Evolutionary conservation across 2,329 filamentous ascomycete species (phyloP).

Genomic region (Xylariales sp.): DNA sequence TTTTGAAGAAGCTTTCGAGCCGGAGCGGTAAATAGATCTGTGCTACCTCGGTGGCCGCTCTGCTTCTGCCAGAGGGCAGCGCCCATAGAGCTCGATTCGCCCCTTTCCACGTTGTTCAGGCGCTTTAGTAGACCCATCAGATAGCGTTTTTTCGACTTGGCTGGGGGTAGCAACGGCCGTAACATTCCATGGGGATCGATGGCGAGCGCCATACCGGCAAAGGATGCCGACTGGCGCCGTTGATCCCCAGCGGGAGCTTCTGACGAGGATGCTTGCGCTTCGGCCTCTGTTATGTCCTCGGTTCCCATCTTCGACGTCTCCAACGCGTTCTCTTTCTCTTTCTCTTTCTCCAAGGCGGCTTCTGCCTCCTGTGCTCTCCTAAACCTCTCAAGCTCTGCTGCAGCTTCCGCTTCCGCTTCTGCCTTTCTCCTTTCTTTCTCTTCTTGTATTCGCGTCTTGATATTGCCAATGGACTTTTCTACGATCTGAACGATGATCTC

Average conservation of each 20-base stretch:
- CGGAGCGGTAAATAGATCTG: constrained; percentile 10
- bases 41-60: too few relatives aligned
- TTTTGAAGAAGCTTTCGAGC: constrained; percentile 14
- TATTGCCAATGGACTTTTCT: constrained; percentile 38
- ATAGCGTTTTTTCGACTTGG: constrained; percentile 28
- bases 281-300: constrained; percentile 1
- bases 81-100: constrained; percentile 35
- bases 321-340: neutral
- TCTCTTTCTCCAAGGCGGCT: constrained; percentile 3
- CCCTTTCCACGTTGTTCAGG: constrained; percentile 25
- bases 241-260: too few relatives aligned
- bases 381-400: constrained; percentile 2
- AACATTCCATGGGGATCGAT: constrained; percentile 9
- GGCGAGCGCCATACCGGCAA: constrained; percentile 3
- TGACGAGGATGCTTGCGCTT: too few relatives aligned
- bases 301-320: neutral
- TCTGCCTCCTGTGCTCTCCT: constrained; percentile 1
- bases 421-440: constrained; percentile 24
- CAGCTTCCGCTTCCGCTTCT: constrained; percentile 17
- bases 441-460: constrained; percentile 32
- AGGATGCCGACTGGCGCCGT: neutral
- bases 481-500: constrained; percentile 37
- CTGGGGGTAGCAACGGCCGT: constrained; percentile 6
- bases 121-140: constrained; percentile 32
- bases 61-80: too few relatives aligned